phyloP scores from a whole-genome alignment of 148 eudicot species.

The Vaccinium corymbosum region DNA sequence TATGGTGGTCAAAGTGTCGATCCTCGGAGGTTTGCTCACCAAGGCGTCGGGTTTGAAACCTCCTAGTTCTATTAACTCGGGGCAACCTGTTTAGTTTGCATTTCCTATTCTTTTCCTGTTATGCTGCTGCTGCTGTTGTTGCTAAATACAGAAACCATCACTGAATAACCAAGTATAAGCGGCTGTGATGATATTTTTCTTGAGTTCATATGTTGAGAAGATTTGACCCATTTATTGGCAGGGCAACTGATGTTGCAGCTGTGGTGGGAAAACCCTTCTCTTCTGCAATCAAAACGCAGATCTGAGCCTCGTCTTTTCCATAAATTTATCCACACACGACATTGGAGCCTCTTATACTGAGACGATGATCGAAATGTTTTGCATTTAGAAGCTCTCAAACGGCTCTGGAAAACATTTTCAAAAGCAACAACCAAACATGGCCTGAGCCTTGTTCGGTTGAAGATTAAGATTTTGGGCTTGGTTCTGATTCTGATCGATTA shows the following conservation, averaged over 20 bases:
- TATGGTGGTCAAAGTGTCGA: no score
- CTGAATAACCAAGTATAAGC: not conserved
- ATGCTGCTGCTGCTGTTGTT: not conserved
- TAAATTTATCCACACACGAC: not conserved
- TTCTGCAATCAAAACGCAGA: not conserved
- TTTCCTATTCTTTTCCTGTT: not conserved
- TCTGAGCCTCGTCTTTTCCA: not conserved
- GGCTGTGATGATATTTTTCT: not conserved
- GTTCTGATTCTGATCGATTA: not conserved
- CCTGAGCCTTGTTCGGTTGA: not conserved
- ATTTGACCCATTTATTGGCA: not conserved
- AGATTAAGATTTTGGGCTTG: no score
- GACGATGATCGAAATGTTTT: not conserved
- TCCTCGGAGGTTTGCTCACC: no score
- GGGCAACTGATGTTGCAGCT: conserved; percentile 8
- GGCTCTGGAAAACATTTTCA: not conserved
- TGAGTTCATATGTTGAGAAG: not conserved
- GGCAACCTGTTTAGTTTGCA: no score
- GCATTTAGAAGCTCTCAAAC: not conserved
- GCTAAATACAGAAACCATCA: not conserved
- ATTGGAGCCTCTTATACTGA: not conserved
- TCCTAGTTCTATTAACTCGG: no score
- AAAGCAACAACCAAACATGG: not conserved
- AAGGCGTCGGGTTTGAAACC: no score
- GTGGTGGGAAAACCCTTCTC: not conserved